Base-by-base conservation (phyloP, 768 basidiomycete species). In the Kwoniella mangroviensis region DNA sequence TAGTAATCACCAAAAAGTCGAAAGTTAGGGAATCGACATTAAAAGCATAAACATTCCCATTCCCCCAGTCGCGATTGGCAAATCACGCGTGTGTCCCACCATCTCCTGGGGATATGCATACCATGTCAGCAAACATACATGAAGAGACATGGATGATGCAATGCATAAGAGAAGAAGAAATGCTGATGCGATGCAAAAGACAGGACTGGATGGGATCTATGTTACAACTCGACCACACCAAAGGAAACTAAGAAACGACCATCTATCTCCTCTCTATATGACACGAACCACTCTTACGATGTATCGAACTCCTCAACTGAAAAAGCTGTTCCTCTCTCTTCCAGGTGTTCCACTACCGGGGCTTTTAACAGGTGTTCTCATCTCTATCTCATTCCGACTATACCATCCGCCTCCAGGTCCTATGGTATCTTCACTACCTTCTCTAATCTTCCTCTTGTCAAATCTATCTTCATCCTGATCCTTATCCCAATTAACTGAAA, bases 351-450 rank as follows among this genome's bases (percentile, higher is more conserved):
- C 52, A n/a, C 26, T n/a, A 13, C 34, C 49, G n/a, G 49, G 58
- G 42, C 24, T 45, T 22, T 15, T 65, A 21, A 41, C 52, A 11
- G 69, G 69, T 17, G 64, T 70, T 49, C 26, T 53, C 21, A 70
- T 56, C 19, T 65, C 55, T 26, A 61, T 64, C 13, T 49, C 11
- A 9, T 45, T 56, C n/a, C 34, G 15, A 13, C 55, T 52, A 53
- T 53, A 57, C 56, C 45, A 53, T 21, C 56, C 55, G 51, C 26
- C 17, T 7, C 51, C 59, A 42, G 43, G 58, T 15, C 56, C 45
- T 40, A 72, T 68, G 1, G 72, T 73, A 66, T 73, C 70, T 58
- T 72, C 73, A 40, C 70, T 70, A 13, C 69, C 68, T 49, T 75
- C 71, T 56, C 74, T 72, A 13, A 55, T 59, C 53, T 69, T 53